phyloP scores from a whole-genome alignment of 2,329 filamentous ascomycete genomes.

The Neophaeococcomyces aloes region DNA sequence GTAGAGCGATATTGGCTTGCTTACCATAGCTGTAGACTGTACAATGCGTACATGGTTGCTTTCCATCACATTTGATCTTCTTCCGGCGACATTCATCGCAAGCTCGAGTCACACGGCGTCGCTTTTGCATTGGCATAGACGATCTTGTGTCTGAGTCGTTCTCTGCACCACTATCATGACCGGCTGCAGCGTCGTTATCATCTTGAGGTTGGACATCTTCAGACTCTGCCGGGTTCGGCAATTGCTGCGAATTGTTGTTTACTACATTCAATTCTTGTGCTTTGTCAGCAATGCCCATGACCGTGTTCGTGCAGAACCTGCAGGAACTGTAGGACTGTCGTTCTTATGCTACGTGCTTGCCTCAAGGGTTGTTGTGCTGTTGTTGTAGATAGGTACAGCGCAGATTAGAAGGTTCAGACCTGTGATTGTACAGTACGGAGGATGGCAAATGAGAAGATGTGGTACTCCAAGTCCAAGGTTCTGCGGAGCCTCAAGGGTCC shows the following conservation, averaged over 20 bases:
- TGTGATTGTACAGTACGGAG: too few species aligned
- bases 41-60: conserved; percentile 87
- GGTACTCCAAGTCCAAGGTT: too few species aligned
- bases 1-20: conserved; percentile 41
- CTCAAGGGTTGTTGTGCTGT: too few species aligned
- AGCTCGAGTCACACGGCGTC: conserved; percentile 65
- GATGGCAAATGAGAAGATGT: too few species aligned
- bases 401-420: too few species aligned
- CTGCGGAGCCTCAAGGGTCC: too few species aligned
- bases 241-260: background rate
- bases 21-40: conserved; percentile 97
- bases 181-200: background rate
- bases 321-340: too few species aligned
- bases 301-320: too few species aligned
- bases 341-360: too few species aligned
- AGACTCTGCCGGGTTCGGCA: background rate
- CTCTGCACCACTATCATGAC: background rate
- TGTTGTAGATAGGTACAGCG: too few species aligned
- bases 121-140: conserved; percentile 56
- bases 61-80: conserved; percentile 62
- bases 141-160: conserved; percentile 20
- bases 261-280: too few species aligned
- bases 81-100: conserved; percentile 76
- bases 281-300: too few species aligned
- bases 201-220: background rate